Evolutionary conservation across 768 basidiomycete genomes (phyloP), one percentile per base, ranked within the genome.

Genomic region (Thelephora aurantiotincta): DNA sequence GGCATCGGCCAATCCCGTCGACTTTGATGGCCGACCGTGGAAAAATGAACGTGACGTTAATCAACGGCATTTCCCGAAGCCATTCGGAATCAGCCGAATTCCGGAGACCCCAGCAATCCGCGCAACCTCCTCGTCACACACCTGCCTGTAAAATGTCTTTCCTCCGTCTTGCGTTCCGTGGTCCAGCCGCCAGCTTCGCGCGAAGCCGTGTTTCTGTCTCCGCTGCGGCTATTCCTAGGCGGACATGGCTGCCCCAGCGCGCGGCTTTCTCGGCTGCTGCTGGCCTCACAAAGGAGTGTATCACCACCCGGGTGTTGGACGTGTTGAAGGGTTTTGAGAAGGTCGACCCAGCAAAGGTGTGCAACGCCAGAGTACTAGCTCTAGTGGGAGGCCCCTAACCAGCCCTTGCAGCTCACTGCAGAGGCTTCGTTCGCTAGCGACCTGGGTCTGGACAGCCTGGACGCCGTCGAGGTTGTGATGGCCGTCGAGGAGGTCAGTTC

Each of bases 381-480:
- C 35, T 48, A 22, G 19, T 41, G 30, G 11, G 7, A 37, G 38
- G 9, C 38, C n/a, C 6, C 20, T 49, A 9, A 20, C 16, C 19
- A 36, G 12, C 37, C 0, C 48, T 22, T 38, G 20, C 51, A 94
- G 92, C 70, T 97, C 57, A 70, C 73, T 14, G 55, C 75, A 9
- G 58, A 72, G 33, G 69, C 87, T 11, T 72, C 76, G 11, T 92
- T 96, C 64, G 66, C 77, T 45, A 71, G 78, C 42, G 89, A 96
- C 71, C 74, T 96, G 45, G 90, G 88, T 26, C 74, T 96, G 30
- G 96, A 99, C 67, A 97, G 92, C 57, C 69, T 99, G 61, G 96
- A 99, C 63, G 77, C 92, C 16, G 93, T 99, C 16, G 96, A 99
- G 65, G 92, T 97, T 22, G 88, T 98, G 57, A 96, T 99, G 92